Base-by-base conservation (phyloP, 2,329 filamentous ascomycete genomes). In the Aspergillus oerlinghausenensis region DNA sequence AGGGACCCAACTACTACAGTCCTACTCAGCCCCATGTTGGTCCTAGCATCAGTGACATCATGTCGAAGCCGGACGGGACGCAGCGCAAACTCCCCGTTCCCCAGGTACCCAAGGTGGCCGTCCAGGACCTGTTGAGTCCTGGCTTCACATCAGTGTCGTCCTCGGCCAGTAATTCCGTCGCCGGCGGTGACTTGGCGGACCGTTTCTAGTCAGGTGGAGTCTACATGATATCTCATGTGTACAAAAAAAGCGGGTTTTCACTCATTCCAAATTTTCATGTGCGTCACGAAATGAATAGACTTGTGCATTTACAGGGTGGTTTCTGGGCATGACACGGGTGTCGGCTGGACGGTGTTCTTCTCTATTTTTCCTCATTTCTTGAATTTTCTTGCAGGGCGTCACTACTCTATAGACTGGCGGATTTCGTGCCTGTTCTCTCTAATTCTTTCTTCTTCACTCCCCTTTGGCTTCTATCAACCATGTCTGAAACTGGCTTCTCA, bases 21-120 rank as follows among this genome's bases (percentile, higher is more conserved):
- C 81, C 81, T n/a, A 76, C 72, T 52, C 80, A 76, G 66, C 77
- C 80, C 55, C 79, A 83, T 65, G 84, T 81, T 55, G 92, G 92
- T 43, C 84, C 95, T 56, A 89, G 90, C 42, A 87, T 97, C 66
- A 89, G 87, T 57, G 93, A 97, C 72, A 97, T 97, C 69, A 94
- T 97, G 79, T 91, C 88, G 69, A 88, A 88, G 64, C 84, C 91
- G 1, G 92, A 97, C 62, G 91, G 91, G 40, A 88, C 89, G 25
- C 90, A 94, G 76, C 82, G 93, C 66, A 97, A 97, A 75, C 80
- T 97, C 19, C 93, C 93, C 0, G 89, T 96, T 17, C 92, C 92
- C 5, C 90, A 93, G 75, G 84, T 92, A 3, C 90, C 91, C 55
- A 94, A 94, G 73, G 88, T 96, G 47, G 89, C 89, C 2, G 88